Evolutionary conservation across 192 early-diverging fungal species (phyloP), one percentile per base, ranked within the genome.

Genomic region (Lobosporangium transversale): DNA sequence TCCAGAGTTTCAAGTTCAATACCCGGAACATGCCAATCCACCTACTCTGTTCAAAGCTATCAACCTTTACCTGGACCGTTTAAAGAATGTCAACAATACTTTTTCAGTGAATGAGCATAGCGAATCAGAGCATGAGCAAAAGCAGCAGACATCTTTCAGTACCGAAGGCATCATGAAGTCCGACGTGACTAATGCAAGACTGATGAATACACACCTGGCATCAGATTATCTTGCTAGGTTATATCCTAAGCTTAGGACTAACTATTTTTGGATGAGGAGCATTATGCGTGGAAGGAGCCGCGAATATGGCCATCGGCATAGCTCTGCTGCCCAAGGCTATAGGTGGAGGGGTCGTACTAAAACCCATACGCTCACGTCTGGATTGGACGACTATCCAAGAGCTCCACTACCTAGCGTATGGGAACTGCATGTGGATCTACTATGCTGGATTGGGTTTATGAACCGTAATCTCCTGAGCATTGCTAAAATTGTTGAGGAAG

Each of bases 381-480:
- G 96, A 8, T 74, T 98, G 33, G 97, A 98, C 81, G 97, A 98
- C 74, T 98, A 97, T 63, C 97, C 97, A 24, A 86, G 97, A 33
- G 89, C 93, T 0, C 65, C 71, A 6, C 87, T 86, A 23, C 93
- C 95, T 5, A 85, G 88, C 76, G 58, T 83, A 26, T 88, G 87
- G 20, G 93, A 95, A 64, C 79, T 91, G 65, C 96, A 91, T 78
- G 81, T 94, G 7, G 94, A 95, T 70, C 64, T 95, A 17, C 67
- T 91, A 0, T 90, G 87, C 1, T 95, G 94, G 94, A 86, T 94
- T 59, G 88, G 83, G 21, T 91, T 85, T 44, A 76, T 84, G 60
- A 80, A 85, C 15, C 79, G 80, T 4, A 70, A 83, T 26, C 79
- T 95, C 17, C 82, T 81, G 54, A 73, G 68, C 15, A 83, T 93